These are phyloP conservation scores for Termitomyces sp. DNA, from an alignment of 1,284 basidiomycete species.

Conservation along the genomic window DNA sequence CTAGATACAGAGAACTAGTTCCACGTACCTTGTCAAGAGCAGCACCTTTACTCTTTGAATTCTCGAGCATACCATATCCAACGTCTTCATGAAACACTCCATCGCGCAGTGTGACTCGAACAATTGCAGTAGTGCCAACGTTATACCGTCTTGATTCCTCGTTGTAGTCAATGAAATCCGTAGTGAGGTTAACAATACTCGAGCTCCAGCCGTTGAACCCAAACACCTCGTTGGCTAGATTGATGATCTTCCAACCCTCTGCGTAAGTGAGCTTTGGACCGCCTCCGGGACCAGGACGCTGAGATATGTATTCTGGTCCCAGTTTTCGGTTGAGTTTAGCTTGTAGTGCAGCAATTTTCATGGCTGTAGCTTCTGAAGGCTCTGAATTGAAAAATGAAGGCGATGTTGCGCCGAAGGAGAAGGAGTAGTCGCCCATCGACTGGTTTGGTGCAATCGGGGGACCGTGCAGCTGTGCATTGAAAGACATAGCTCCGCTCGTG, in stretches of 20 bases:
- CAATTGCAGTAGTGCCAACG: slow-evolving; percentile 80
- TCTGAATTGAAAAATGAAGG: slow-evolving; percentile 35
- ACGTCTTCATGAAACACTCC: slow-evolving; percentile 91
- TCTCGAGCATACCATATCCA: slow-evolving; percentile 87
- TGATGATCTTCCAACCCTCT: slow-evolving; percentile 97
- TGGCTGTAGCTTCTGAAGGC: slow-evolving; percentile 52
- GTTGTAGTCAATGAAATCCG: slow-evolving; percentile 69
- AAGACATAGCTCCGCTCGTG: slow-evolving; percentile 53
- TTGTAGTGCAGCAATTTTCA: slow-evolving; percentile 72
- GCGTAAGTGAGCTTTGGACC: slow-evolving; percentile 88
- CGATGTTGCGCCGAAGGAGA: slow-evolving; percentile 28
- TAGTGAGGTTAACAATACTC: slow-evolving; percentile 72
- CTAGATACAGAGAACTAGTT: not conserved
- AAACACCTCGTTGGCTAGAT: slow-evolving; percentile 96
- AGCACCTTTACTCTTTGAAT: slow-evolving; percentile 76
- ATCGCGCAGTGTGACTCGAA: slow-evolving; percentile 84
- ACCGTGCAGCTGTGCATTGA: slow-evolving; percentile 54
- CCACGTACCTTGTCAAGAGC: slow-evolving; percentile 85
- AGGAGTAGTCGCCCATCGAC: slow-evolving; percentile 25
- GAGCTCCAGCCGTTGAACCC: slow-evolving; percentile 98
- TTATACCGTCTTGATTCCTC: slow-evolving; percentile 65
- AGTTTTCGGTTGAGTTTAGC: slow-evolving; percentile 83
- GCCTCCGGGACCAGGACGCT: slow-evolving; percentile 85
- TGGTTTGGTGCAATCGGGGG: slow-evolving; percentile 22
- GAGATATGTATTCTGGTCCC: slow-evolving; percentile 90